Conservation (phyloP, 2,329 filamentous ascomycete genomes). For the Colletotrichum sp. region DNA sequence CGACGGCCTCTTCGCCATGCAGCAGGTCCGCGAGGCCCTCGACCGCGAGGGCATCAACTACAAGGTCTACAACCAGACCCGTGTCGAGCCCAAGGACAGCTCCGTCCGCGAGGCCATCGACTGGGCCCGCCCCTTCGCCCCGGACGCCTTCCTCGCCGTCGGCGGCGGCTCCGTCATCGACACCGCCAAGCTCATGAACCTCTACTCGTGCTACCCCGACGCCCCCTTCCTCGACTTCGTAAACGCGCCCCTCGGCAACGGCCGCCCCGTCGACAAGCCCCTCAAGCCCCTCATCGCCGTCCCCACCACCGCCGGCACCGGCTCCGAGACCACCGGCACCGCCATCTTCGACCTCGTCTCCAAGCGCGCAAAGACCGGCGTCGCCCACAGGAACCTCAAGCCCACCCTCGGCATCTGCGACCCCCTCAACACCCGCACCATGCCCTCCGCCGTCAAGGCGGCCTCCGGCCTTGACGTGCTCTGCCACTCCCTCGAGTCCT, state of each 20-base stretch:
- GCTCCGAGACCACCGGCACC: conserved; percentile 94
- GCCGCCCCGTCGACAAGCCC: conserved; percentile 74
- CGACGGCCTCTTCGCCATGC: conserved; percentile 83
- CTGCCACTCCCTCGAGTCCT: conserved; percentile 94
- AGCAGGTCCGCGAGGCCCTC: conserved; percentile 83
- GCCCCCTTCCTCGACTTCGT: conserved; percentile 98
- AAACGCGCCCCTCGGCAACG: conserved; percentile 90
- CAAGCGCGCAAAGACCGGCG: conserved; percentile 91
- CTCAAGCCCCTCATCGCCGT: conserved; percentile 81
- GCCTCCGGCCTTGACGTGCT: conserved; percentile 92
- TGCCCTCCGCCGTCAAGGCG: conserved; percentile 93
- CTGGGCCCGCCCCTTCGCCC: conserved; percentile 78
- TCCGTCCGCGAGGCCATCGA: conserved; percentile 90
- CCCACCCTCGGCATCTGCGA: conserved; percentile 89
- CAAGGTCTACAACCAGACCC: conserved; percentile 79
- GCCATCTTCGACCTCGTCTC: conserved; percentile 96
- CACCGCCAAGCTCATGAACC: conserved; percentile 98
- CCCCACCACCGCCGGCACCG: conserved; percentile 83
- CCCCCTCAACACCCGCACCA: conserved; percentile 90
- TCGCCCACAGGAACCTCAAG: conserved; percentile 94
- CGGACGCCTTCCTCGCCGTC: conserved; percentile 92
- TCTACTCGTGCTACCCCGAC: conserved; percentile 89
- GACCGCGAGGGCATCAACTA: conserved; percentile 80
- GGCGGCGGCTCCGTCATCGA: conserved; percentile 95
- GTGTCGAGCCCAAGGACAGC: conserved; percentile 93